Conservation (phyloP, 441 rosid species). For the Viola pubescens region DNA sequence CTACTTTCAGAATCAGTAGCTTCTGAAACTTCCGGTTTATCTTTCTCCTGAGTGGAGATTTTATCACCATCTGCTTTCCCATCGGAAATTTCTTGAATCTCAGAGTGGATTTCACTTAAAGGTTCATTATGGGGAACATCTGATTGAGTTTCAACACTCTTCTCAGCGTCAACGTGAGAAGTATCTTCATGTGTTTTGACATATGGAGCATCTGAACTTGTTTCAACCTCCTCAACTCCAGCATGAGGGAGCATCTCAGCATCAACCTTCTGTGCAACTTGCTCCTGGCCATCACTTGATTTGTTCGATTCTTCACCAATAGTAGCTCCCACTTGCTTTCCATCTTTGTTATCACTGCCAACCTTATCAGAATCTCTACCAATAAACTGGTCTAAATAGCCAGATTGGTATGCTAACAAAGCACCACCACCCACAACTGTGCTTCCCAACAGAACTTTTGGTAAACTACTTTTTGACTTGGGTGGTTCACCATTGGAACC, state of each 20-base stretch:
- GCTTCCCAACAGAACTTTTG: conserved; percentile 42
- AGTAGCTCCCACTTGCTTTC: conserved; percentile 29
- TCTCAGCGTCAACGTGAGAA: not conserved
- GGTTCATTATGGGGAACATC: conserved; percentile 4
- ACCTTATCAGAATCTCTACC: conserved; percentile 25
- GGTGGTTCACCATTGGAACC: conserved; percentile 31
- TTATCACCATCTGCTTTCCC: conserved; percentile 27
- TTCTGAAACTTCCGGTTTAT: conserved; percentile 22
- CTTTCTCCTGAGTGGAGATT: conserved; percentile 28
- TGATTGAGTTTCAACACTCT: conserved; percentile 10
- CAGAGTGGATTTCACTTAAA: conserved; percentile 22
- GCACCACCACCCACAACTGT: conserved; percentile 42
- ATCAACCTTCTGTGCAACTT: conserved; percentile 21
- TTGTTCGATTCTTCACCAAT: conserved; percentile 27
- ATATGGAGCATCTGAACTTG: too few relatives aligned
- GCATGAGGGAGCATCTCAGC: conserved; percentile 15
- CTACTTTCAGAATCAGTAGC: conserved; percentile 21
- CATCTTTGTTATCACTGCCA: conserved; percentile 23
- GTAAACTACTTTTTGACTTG: conserved; percentile 31
- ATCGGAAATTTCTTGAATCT: conserved; percentile 31
- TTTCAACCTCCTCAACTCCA: conserved; percentile 21
- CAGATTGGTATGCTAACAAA: conserved; percentile 46
- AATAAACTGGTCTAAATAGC: conserved; percentile 50
- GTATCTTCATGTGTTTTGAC: conserved; percentile 20
- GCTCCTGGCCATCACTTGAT: conserved; percentile 21